Evolutionary conservation across 805 yeast genomes (phyloP).

Genomic region (Zygosaccharomyces siamensis): DNA sequence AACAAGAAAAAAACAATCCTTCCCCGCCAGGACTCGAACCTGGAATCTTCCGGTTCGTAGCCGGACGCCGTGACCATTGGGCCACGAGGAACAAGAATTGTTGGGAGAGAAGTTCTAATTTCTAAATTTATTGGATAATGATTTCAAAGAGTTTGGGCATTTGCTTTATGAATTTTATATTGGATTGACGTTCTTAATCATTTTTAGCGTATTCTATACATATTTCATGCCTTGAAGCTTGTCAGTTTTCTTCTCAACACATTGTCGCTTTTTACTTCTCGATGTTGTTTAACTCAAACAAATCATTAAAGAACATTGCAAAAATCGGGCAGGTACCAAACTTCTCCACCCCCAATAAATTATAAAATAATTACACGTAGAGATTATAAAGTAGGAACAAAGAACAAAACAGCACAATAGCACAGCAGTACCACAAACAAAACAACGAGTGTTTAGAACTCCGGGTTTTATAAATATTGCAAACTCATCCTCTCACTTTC

Average conservation of each 20-base stretch:
- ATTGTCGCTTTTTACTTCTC: not conserved
- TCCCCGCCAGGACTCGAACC: slow-evolving; percentile 55
- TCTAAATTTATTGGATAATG: too few relatives aligned
- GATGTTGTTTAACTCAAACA: not conserved
- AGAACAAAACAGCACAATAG: not conserved
- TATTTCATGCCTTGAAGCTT: not conserved
- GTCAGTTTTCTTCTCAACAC: not conserved
- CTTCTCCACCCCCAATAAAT: not conserved
- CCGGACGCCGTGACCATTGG: slow-evolving; percentile 75
- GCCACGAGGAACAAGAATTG: slow-evolving; percentile 60
- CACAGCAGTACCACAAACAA: not conserved
- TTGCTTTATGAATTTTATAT: not conserved
- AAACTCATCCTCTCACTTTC: slow-evolving; percentile 5
- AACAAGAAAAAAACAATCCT: slow-evolving; percentile 26
- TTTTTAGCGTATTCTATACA: not conserved
- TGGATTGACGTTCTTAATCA: too few relatives aligned
- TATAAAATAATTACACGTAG: not conserved
- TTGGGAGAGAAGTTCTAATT: not conserved
- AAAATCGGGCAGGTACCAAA: not conserved
- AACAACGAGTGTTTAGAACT: not conserved
- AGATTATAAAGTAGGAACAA: not conserved
- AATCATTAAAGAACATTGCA: not conserved
- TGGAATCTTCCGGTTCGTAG: slow-evolving; percentile 55
- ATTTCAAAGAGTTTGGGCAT: not conserved
- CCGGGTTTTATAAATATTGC: not conserved